Evolutionary conservation across 139 green algal genomes (phyloP).

Genomic region (Ostreobium quekettii): DNA sequence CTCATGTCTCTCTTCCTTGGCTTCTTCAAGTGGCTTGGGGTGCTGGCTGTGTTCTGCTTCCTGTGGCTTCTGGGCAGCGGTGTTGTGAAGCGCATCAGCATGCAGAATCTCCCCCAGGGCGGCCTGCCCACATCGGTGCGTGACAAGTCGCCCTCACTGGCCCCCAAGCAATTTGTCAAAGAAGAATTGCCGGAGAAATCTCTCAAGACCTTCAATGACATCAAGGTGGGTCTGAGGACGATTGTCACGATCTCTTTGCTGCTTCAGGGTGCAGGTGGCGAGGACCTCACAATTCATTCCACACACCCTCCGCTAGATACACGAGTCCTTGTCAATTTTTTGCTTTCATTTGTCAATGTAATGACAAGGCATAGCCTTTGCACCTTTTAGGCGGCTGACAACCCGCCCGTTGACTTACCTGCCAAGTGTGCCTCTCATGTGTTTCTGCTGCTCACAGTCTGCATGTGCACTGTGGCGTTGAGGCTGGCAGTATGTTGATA

Average conservation of each 20-base stretch:
- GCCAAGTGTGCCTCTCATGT: no score
- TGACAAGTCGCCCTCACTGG: conserved; percentile 16
- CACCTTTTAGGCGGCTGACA: no score
- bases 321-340: not conserved
- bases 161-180: conserved; percentile 28
- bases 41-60: conserved; percentile 32
- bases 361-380: no score
- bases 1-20: conserved; percentile 11
- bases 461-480: no score
- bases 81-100: not conserved
- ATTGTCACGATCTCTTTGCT: not conserved
- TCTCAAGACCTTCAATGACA: conserved; percentile 35
- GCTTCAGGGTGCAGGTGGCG: no score
- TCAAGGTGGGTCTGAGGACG: conserved; percentile 16
- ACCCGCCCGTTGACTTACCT: no score
- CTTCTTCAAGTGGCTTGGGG: conserved; percentile 20
- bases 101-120: not conserved
- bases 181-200: conserved; percentile 55
- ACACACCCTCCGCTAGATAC: conserved; percentile 26
- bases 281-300: no score
- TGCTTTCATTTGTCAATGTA: no score
- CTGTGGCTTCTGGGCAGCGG: conserved; percentile 39
- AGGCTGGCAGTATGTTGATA: no score
- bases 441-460: no score
- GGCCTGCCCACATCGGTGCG: conserved; percentile 21